Percentiles rank a stretch among this genome's conserved stretches.
Conservation (phyloP, 768 basidiomycete genomes). For the Asterophora parasitica region DNA sequence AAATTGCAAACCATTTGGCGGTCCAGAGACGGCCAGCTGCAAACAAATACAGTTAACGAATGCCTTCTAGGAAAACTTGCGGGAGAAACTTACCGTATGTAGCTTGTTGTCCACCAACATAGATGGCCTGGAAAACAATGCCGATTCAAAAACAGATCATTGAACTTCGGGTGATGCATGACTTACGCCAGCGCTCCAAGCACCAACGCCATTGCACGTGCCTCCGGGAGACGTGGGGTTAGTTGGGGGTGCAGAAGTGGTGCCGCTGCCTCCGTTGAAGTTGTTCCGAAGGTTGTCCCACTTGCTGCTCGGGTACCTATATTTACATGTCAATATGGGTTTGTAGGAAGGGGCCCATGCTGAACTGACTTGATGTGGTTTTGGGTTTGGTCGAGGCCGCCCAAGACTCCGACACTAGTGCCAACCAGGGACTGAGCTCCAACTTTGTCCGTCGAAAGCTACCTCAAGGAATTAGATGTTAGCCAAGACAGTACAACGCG, state of each 20-base stretch:
- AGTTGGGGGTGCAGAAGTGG: slow-evolving; percentile 21
- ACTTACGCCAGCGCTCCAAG: slow-evolving; percentile 44
- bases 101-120: slow-evolving; percentile 40
- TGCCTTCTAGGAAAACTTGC: too few species aligned
- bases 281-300: slow-evolving; percentile 68
- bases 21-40: slow-evolving; percentile 52
- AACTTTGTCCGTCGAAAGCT: slow-evolving; percentile 58
- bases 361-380: slow-evolving; percentile 56
- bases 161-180: neutral
- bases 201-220: slow-evolving; percentile 36
- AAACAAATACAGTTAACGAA: neutral
- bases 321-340: neutral
- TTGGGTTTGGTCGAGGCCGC: slow-evolving; percentile 53
- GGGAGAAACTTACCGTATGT: slow-evolving; percentile 35
- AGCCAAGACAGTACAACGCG: neutral
- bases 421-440: slow-evolving; percentile 56
- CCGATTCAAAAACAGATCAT: neutral
- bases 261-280: slow-evolving; percentile 35
- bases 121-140: slow-evolving; percentile 30
- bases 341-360: neutral
- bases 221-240: slow-evolving; percentile 27
- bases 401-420: slow-evolving; percentile 41
- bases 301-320: slow-evolving; percentile 61
- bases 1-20: slow-evolving; percentile 40
- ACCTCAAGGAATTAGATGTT: slow-evolving; percentile 2